Base-by-base conservation (phyloP, 768 basidiomycete genomes). In the Cystofilobasidium bisporidii region DNA sequence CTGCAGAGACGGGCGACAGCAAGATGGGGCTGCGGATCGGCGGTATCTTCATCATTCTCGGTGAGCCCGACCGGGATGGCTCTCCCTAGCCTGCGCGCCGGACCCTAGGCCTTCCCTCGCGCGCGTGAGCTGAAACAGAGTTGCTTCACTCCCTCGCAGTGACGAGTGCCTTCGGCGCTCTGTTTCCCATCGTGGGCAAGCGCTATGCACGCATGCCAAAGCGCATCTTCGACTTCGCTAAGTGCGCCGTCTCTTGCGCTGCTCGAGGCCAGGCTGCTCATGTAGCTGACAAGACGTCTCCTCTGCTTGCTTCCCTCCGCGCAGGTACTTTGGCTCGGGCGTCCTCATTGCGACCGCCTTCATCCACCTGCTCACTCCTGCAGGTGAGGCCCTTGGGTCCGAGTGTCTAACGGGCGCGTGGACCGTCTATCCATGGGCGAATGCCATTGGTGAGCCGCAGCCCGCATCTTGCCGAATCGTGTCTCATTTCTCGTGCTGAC, bases 291-390 rank as follows among this genome's bases (percentile, higher is more conserved):
- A 47, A 6, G 18, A n/a, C 20, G 10, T 50, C 10, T 10, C 48
- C 22, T 17, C 6, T 53, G 50, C 24, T 3, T 4, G 18, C 36
- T 24, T 45, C 5, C n/a, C 17, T 12, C 9, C 26, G 17, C 47
- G 60, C 60, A 43, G 64, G 36, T 43, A 38, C 18, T 45, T 50
- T 33, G 32, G 20, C 8, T 12, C 36, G 41, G 66, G 66, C 8
- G 50, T 67, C 50, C 36, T 67, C 24, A 61, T 67, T 50, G 60
- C 60, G 1, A 67, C 66, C 3, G 32, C 62, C 18, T 63, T 89
- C 75, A 88, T 90, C 41, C 89, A 91, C 76, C 81, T 94, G 0
- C 80, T 94, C 9, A 78, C 82, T 9, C 87, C 93, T 0, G 93
- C 84, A 0, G 78, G 89, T 57, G 83, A 83, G 15, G 88, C 83